A percentile compares a stretch with the other conserved stretches of the same genome.
These are phyloP conservation scores for Mucor ambiguus DNA, from an alignment of 371 early-diverging fungal species.

Conservation along the genomic window DNA sequence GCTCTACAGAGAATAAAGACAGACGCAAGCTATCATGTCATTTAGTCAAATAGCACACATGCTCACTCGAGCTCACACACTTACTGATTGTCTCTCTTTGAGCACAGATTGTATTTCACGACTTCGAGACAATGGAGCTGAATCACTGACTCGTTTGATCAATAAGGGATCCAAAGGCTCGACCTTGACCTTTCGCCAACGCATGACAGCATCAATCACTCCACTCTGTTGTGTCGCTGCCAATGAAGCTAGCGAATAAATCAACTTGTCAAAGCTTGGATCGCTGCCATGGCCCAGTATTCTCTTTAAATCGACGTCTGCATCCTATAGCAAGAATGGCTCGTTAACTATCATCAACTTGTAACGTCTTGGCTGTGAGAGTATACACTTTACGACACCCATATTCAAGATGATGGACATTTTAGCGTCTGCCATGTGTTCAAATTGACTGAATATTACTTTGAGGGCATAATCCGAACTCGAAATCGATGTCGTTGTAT, in stretches of 20 bases:
- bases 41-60: background rate
- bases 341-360: no score
- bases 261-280: slow-evolving; percentile 76
- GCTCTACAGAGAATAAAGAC: slow-evolving; percentile 90
- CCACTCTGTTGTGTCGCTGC: slow-evolving; percentile 85
- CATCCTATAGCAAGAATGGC: slow-evolving; percentile 41
- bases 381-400: slow-evolving; percentile 37
- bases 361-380: background rate
- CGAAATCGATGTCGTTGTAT: slow-evolving; percentile 13
- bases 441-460: slow-evolving; percentile 49
- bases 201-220: slow-evolving; percentile 89
- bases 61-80: no score
- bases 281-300: slow-evolving; percentile 76
- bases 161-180: slow-evolving; percentile 60
- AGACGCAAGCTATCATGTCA: slow-evolving; percentile 67
- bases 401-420: slow-evolving; percentile 44
- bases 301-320: slow-evolving; percentile 67
- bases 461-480: slow-evolving; percentile 54
- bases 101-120: slow-evolving; percentile 44
- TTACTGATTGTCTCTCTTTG: slow-evolving; percentile 57
- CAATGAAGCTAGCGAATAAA: slow-evolving; percentile 79
- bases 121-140: slow-evolving; percentile 45
- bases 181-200: slow-evolving; percentile 84
- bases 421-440: slow-evolving; percentile 44
- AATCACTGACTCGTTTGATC: slow-evolving; percentile 47